Base-by-base conservation (phyloP, 2,329 filamentous ascomycete genomes). In the Lachnellula subtilissima region DNA sequence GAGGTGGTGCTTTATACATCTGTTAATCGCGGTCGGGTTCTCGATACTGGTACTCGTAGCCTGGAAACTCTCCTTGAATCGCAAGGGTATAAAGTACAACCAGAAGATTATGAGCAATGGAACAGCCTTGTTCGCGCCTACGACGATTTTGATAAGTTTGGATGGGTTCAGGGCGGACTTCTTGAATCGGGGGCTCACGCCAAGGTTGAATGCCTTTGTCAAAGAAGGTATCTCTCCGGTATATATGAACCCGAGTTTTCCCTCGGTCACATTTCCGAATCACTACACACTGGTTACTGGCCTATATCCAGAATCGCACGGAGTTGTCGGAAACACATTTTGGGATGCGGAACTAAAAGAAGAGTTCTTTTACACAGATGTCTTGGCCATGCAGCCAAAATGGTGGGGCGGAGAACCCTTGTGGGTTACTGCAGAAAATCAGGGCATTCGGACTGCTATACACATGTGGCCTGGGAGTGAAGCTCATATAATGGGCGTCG, bases 391-490 rank as follows among this genome's bases (percentile, higher is more conserved):
- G 73, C 84, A 93, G 62, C 78, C 89, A 1, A 90, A 93, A 69
- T 99, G 94, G 93, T 99, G 94, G 93, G 85, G 82, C 42, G 94
- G 91, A 3, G 91, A 97, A 70, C 94, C 94, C 0, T 78, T 99
- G 32, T 99, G 94, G 94, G 87, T 88, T 25, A 95, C 93, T 1
- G 93, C 93, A 5, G 94, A 97, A 75, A 83, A 82, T 55, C 87
- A 91, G 64, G 88, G 88, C 5, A 78, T 95, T 35, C 82, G 83
- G 55, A 85, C 86, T 32, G 94, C 91, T 0, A 85, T 99, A 25
- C 94, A 99, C 71, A 99, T 99, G 94, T 99, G 94, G 94, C 94
- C 94, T 1, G 94, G 94, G 2, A 95, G 89, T 45, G 94, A 99
- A 74, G 92, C 92, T 5, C 86, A 91, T 70, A 88, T 96, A 58